Percentiles rank a stretch among this genome's conserved stretches.
Evolutionary conservation across 2,329 filamentous ascomycete genomes (phyloP).

Genomic region (Phialophora tarda): DNA sequence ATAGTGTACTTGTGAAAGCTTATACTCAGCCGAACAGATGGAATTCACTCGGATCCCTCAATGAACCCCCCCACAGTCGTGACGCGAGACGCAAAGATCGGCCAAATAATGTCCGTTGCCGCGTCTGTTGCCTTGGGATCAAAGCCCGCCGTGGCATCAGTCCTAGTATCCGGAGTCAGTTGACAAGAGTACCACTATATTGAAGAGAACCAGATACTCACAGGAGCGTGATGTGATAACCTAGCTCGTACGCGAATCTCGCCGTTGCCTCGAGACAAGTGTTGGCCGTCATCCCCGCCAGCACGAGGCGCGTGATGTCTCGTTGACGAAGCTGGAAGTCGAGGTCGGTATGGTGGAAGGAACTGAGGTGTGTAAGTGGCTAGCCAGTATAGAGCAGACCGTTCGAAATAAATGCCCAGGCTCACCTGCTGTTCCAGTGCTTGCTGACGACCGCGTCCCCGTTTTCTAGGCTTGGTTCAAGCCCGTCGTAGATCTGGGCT

Average conservation of each 20-base stretch:
- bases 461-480: slow-evolving; percentile 42
- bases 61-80: slow-evolving; percentile 16
- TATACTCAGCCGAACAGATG: no score
- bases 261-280: slow-evolving; percentile 46
- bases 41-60: neutral
- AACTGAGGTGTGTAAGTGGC: slow-evolving; percentile 32
- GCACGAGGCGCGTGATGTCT: slow-evolving; percentile 44
- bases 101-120: slow-evolving; percentile 17
- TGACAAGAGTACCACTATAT: neutral
- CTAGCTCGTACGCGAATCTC: slow-evolving; percentile 44
- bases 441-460: slow-evolving; percentile 44
- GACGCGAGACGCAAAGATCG: slow-evolving; percentile 18
- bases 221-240: slow-evolving; percentile 17
- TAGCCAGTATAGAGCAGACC: neutral
- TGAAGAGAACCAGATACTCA: neutral
- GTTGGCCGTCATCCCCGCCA: slow-evolving; percentile 45
- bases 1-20: no score
- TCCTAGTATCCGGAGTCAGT: neutral
- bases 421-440: slow-evolving; percentile 42
- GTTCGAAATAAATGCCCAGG: neutral
- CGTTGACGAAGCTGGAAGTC: slow-evolving; percentile 46
- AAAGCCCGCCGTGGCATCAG: slow-evolving; percentile 18
- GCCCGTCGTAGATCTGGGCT: slow-evolving; percentile 41
- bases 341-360: slow-evolving; percentile 47
- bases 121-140: slow-evolving; percentile 16